These are phyloP conservation scores for Colletotrichum tanaceti DNA, from an alignment of 2,329 filamentous ascomycete species.

Conservation along the genomic window DNA sequence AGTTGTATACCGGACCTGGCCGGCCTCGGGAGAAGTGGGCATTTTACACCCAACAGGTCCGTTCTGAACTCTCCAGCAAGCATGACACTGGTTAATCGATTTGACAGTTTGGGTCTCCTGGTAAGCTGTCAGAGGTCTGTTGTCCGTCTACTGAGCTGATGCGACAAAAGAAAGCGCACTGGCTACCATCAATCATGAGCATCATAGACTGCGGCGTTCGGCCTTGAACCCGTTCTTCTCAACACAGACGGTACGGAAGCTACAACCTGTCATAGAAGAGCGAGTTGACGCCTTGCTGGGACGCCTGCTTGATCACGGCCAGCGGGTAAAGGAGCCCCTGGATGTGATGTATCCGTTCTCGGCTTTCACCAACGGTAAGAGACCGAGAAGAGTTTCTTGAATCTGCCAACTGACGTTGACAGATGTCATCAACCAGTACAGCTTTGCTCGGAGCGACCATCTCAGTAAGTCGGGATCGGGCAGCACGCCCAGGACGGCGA, in stretches of 20 bases:
- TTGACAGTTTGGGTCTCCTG: slow-evolving; percentile 49
- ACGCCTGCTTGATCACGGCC: slow-evolving; percentile 46
- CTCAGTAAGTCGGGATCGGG: slow-evolving; percentile 42
- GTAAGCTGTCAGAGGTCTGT: slow-evolving; percentile 43
- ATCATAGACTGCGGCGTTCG: slow-evolving; percentile 47
- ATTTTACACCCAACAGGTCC: slow-evolving; percentile 52
- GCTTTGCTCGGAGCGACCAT: slow-evolving; percentile 52
- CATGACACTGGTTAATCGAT: slow-evolving; percentile 35
- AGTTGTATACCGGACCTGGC: slow-evolving; percentile 50
- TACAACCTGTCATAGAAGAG: slow-evolving; percentile 53
- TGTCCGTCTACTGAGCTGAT: slow-evolving; percentile 37
- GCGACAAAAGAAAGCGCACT: slow-evolving; percentile 1
- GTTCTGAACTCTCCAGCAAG: slow-evolving; percentile 25
- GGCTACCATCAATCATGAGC: slow-evolving; percentile 11
- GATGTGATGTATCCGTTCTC: slow-evolving; percentile 53
- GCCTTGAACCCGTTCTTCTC: slow-evolving; percentile 51
- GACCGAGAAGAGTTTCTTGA: neutral
- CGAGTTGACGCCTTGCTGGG: slow-evolving; percentile 50
- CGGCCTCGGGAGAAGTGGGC: slow-evolving; percentile 49
- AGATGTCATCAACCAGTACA: slow-evolving; percentile 56
- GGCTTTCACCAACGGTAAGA: slow-evolving; percentile 53
- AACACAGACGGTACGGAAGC: slow-evolving; percentile 50
- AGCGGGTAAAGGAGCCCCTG: slow-evolving; percentile 46
- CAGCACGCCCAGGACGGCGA: slow-evolving; percentile 15
- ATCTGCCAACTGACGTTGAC: slow-evolving; percentile 13